Conservation (phyloP, 2,329 filamentous ascomycete genomes). For the Aspergillus pseudoviridinutans region DNA sequence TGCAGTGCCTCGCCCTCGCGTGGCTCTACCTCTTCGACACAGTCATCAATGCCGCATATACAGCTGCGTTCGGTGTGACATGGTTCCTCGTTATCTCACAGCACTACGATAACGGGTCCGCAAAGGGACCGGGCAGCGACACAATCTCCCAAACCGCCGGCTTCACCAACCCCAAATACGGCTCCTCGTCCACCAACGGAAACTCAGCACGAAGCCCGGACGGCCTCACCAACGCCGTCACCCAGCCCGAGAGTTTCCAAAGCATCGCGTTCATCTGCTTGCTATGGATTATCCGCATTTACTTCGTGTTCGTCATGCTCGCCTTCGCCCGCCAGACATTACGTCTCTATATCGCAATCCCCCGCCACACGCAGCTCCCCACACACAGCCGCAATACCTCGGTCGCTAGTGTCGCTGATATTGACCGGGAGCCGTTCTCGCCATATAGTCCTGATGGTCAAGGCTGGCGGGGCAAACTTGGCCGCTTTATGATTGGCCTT, state of each 20-base stretch:
- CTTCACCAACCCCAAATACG: constrained; percentile 61
- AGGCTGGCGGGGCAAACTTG: constrained; percentile 74
- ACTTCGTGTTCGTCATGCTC: constrained; percentile 80
- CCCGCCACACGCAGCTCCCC: constrained; percentile 36
- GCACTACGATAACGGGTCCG: constrained; percentile 46
- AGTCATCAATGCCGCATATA: constrained; percentile 76
- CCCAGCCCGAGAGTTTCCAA: constrained; percentile 64
- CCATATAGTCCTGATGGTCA: constrained; percentile 66
- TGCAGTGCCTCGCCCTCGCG: constrained; percentile 75
- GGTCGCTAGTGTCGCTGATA: constrained; percentile 42
- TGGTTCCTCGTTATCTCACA: constrained; percentile 78
- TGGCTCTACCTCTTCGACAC: constrained; percentile 85
- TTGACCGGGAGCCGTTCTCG: constrained; percentile 65
- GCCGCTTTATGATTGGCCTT: constrained; percentile 71
- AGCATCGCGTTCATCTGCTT: constrained; percentile 72
- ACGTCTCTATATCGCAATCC: constrained; percentile 52
- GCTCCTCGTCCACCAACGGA: constrained; percentile 56
- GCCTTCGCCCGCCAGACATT: constrained; percentile 76
- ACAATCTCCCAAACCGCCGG: constrained; percentile 61
- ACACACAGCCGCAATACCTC: constrained; percentile 43
- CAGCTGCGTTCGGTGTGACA: constrained; percentile 71
- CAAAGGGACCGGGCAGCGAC: constrained; percentile 48
- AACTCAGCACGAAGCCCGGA: constrained; percentile 34
- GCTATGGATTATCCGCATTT: constrained; percentile 72
- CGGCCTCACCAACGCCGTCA: constrained; percentile 60